Base-by-base conservation (phyloP, 2,329 filamentous ascomycete genomes). In the Neofusicoccum sp. region DNA sequence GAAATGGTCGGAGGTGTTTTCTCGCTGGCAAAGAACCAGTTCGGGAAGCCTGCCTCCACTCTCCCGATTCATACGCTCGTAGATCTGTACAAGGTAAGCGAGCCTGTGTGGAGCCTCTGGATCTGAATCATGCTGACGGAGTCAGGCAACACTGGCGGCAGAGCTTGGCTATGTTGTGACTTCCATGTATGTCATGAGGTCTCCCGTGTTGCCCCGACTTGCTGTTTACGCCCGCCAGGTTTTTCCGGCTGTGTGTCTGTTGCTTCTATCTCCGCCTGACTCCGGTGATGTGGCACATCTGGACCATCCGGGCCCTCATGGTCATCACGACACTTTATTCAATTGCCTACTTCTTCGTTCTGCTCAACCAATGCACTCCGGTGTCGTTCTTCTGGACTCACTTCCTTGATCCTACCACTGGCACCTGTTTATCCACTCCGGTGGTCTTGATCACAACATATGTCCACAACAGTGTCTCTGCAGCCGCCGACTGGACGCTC, bases 261-360 rank as follows among this genome's bases (percentile, higher is more conserved):
- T 59, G 43, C 28, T 59, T 49, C 44, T 59, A 59, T 33, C 57
- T 61, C 28, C 47, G 58, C n/a, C 48, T 61, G 2, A 61, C 58
- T 5, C 47, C 48, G 9, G 41, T 41, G 9, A 44, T 53, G 36
- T 59, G 57, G 57, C 57, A 59, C 26, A 59, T 59, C 24, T 49
- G 57, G 57, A 41, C 34, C n/a, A 48, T 59, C 34, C 20, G 34
- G 6, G 28, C 14, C 24, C 11, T 59, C 3, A 59, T 59, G 44
- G n/a, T 20, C 14, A 16, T 59, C 16, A 48, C 44, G 30, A 59
- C 57, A 1, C n/a, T 49, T n/a, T 59, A 59, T n/a, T 41, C 43
- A 3, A 31, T 59, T 34, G 33, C 26, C 57, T 59, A 49, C 36
- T 59, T 59, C 57, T 59, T 49, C 57, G 14, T 59, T n/a, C 33